Conservation (phyloP, 2,329 filamentous ascomycete species). For the Cercospora brassicicola region DNA sequence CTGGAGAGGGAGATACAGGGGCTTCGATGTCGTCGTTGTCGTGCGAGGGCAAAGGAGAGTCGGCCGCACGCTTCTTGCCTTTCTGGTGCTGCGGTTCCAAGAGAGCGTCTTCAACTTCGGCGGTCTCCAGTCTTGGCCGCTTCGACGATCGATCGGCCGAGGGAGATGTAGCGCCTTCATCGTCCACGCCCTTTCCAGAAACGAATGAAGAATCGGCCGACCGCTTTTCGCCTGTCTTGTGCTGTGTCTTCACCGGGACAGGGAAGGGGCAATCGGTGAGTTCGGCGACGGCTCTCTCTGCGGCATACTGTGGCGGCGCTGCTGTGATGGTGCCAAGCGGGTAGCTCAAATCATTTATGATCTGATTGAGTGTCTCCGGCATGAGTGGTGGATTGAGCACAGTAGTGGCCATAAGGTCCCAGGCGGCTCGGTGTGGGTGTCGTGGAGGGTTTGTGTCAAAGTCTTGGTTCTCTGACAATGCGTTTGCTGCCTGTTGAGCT, state of each 20-base stretch:
- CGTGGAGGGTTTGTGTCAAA: not conserved
- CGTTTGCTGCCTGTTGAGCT: conserved; percentile 19
- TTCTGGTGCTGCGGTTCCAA: not conserved
- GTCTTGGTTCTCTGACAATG: not conserved
- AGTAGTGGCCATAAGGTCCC: not conserved
- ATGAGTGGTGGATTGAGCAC: not conserved
- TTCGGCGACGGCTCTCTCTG: conserved; percentile 5
- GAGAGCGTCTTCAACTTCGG: not conserved
- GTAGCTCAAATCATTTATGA: not conserved
- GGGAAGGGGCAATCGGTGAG: conserved; percentile 1
- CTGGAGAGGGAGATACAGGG: not conserved
- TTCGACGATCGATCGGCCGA: not conserved
- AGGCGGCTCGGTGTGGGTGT: not conserved
- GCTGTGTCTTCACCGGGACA: conserved; percentile 17
- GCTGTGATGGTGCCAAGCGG: conserved; percentile 7
- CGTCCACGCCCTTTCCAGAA: not conserved
- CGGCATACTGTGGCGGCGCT: not conserved
- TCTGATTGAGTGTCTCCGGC: not conserved
- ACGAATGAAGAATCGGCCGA: not conserved
- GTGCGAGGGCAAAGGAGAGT: not conserved
- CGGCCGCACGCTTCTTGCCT: not conserved
- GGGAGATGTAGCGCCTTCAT: not conserved
- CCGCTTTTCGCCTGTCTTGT: conserved; percentile 12
- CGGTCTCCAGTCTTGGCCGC: not conserved
- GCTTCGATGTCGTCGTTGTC: not conserved